Evolutionary conservation across 2,329 filamentous ascomycete species (phyloP).

Genomic region (Stemphylium lycopersici): DNA sequence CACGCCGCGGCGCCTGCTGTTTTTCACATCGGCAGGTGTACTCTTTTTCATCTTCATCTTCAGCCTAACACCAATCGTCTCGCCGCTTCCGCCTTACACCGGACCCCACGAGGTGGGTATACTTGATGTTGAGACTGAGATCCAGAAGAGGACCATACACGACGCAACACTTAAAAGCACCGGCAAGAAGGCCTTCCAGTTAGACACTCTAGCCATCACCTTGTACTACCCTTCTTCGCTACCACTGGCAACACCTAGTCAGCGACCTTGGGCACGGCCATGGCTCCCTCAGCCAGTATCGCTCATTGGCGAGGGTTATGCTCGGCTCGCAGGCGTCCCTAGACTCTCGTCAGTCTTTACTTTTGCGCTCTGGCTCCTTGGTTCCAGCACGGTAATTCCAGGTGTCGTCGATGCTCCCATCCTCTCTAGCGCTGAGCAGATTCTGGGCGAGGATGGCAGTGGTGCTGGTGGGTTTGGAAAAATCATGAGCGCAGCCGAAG

Average conservation of each 20-base stretch:
- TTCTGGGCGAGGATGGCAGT: conserved; percentile 28
- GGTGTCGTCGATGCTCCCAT: conserved; percentile 53
- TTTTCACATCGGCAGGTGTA: conserved; percentile 36
- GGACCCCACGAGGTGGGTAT: conserved; percentile 53
- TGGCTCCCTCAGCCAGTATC: conserved; percentile 55
- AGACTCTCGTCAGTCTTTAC: conserved; percentile 46
- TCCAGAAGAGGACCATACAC: conserved; percentile 43
- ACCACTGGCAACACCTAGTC: conserved; percentile 21
- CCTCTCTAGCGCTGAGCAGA: conserved; percentile 30
- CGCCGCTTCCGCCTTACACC: conserved; percentile 51
- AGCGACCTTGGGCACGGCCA: conserved; percentile 46
- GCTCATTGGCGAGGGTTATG: conserved; percentile 53
- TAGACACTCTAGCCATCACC: conserved; percentile 54
- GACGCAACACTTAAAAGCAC: conserved; percentile 48
- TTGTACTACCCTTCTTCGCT: conserved; percentile 53
- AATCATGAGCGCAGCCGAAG: conserved; percentile 23
- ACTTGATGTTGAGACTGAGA: conserved; percentile 52
- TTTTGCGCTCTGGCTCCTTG: conserved; percentile 51
- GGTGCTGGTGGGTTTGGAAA: conserved; percentile 22
- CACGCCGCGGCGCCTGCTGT: conserved; percentile 31
- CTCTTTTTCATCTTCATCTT: conserved; percentile 47
- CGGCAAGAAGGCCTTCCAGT: conserved; percentile 50
- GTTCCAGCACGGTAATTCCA: conserved; percentile 51
- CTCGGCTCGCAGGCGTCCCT: conserved; percentile 49
- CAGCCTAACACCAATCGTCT: conserved; percentile 51